Conservation (phyloP, 2,329 filamentous ascomycete genomes). For the Phyllosticta citriasiana region DNA sequence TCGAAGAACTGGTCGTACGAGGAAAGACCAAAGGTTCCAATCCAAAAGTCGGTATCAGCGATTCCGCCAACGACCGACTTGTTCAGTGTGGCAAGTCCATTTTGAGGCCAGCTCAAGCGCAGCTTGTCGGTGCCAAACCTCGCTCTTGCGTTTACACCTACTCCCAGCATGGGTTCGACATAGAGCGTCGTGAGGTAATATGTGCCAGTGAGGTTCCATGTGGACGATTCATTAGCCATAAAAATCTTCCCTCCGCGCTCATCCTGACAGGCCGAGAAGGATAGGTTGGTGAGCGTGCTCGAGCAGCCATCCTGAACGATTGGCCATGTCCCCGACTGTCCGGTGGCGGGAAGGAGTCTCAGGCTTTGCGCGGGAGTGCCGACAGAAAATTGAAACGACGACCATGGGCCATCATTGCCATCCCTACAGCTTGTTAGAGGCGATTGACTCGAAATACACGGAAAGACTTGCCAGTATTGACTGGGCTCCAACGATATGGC, state of each 20-base stretch:
- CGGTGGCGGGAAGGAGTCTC: conserved; percentile 22
- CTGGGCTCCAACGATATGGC: conserved; percentile 17
- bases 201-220: conserved; percentile 24
- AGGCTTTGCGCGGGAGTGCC: conserved; percentile 21
- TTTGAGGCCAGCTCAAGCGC: conserved; percentile 19
- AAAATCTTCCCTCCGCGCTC: conserved; percentile 21
- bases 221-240: conserved; percentile 21
- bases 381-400: conserved; percentile 22
- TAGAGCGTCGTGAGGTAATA: conserved; percentile 22
- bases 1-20: conserved; percentile 30
- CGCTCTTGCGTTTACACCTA: conserved; percentile 18
- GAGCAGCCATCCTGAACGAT: conserved; percentile 25
- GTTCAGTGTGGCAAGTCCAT: conserved; percentile 17
- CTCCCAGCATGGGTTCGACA: conserved; percentile 19
- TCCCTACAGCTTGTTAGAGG: conserved; percentile 15
- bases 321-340: conserved; percentile 26
- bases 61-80: conserved; percentile 29
- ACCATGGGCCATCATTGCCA: conserved; percentile 24
- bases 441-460: neutral
- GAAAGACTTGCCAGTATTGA: conserved; percentile 17
- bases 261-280: conserved; percentile 18
- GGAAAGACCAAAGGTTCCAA: conserved; percentile 30
- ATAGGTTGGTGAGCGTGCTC: conserved; percentile 13
- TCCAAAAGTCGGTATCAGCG: conserved; percentile 24
- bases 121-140: conserved; percentile 28